Conservation (phyloP, 495 filamentous ascomycete genomes). For the Penicillium parvum region DNA sequence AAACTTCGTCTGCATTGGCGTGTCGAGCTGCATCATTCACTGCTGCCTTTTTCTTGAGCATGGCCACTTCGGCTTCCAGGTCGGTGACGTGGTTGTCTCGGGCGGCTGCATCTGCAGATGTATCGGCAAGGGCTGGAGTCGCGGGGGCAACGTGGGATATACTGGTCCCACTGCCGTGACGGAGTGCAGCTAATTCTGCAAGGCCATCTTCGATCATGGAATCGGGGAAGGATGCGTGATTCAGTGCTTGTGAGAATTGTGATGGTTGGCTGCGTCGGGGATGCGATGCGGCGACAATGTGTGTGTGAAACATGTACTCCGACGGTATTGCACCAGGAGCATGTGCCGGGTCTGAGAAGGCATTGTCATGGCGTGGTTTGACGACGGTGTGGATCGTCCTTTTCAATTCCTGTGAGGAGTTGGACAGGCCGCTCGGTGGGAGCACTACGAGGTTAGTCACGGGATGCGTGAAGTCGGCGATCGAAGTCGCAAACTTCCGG, state of each 20-base stretch:
- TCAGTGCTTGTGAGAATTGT: conserved; percentile 48
- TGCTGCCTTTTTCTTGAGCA: conserved; percentile 37
- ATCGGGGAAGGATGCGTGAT: conserved; percentile 48
- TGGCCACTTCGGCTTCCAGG: conserved; percentile 33
- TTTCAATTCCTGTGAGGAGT: conserved; percentile 26
- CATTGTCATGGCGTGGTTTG: conserved; percentile 61
- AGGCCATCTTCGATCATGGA: conserved; percentile 53
- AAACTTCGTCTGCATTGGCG: conserved; percentile 33
- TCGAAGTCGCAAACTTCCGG: conserved; percentile 53
- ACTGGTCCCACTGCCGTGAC: conserved; percentile 18
- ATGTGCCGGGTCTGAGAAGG: conserved; percentile 35
- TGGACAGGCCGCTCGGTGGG: conserved; percentile 55
- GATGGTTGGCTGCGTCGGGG: conserved; percentile 10
- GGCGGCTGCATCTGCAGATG: conserved; percentile 14
- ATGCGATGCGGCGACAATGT: conserved; percentile 44
- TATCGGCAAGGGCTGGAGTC: conserved; percentile 7
- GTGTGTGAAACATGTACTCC: conserved; percentile 64
- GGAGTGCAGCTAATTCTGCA: conserved; percentile 44
- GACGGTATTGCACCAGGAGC: conserved; percentile 52
- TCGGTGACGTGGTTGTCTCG: conserved; percentile 31
- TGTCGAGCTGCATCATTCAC: conserved; percentile 38
- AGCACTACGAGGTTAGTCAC: conserved; percentile 75
- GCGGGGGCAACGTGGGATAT: conserved; percentile 9
- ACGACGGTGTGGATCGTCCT: conserved; percentile 58
- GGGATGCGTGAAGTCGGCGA: conserved; percentile 68